Conservation (phyloP, 345 rosid genomes). For the Eucalyptus globulus region DNA sequence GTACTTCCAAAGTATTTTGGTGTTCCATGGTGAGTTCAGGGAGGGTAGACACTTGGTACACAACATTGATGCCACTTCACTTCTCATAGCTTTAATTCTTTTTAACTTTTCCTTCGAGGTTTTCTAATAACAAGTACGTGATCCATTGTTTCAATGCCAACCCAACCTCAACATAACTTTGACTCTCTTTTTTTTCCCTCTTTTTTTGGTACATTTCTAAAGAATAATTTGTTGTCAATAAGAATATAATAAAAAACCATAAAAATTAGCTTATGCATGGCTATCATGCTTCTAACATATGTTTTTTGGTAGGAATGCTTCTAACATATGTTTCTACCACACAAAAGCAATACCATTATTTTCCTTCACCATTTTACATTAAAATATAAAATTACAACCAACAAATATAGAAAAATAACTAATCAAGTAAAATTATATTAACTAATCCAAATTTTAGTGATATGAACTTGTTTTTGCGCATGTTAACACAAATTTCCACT, state of each 20-base stretch:
- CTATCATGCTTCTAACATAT: not conserved
- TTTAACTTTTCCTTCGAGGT: not conserved
- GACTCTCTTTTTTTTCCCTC: rapidly evolving
- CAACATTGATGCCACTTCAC: not conserved
- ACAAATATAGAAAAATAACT: not conserved
- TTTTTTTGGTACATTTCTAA: not conserved
- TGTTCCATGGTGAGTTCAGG: not conserved
- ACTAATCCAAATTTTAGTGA: not conserved
- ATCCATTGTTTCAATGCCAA: not conserved
- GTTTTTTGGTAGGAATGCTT: not conserved
- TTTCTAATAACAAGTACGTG: not conserved
- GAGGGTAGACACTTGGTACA: not conserved
- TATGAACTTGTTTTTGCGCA: not conserved
- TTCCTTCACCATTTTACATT: not conserved
- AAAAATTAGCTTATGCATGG: not conserved
- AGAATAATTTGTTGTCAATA: not conserved
- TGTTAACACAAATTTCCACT: not conserved
- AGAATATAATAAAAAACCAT: not conserved
- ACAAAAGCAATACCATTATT: not conserved
- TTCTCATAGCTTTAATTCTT: not conserved
- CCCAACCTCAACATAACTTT: not conserved
- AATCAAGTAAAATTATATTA: not conserved
- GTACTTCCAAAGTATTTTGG: not conserved
- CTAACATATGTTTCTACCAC: not conserved
- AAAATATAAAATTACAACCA: not conserved